Evolutionary conservation across 2,329 filamentous ascomycete genomes (phyloP), one percentile per base, ranked within the genome.

Genomic region (Hypoxylon sp.): DNA sequence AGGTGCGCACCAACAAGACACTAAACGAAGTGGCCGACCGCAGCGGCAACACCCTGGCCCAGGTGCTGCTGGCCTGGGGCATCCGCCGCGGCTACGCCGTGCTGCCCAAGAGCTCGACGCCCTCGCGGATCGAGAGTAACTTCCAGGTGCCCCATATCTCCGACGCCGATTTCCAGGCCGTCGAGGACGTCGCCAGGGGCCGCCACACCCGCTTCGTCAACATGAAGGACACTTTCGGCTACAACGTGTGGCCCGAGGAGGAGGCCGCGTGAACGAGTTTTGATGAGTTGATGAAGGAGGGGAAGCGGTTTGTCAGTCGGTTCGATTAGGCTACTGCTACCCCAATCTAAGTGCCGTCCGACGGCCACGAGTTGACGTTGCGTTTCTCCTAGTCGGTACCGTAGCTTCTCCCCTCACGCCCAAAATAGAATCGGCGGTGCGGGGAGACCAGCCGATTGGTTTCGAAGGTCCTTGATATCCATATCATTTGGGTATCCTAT

Each of bases 221-320:
- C 80, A 92, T 92, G 90, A 92, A 91, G 83, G 89, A 91, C 68
- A 91, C 88, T 1, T 92, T 92, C 76, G 90, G 90, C 6, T 91
- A 90, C 74, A 82, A 92, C 70, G 85, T 92, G 51, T 89, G 87
- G 87, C 82, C 87, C 0, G 85, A 88, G 72, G 86, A 89, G 79
- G 59, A 62, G 19, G 64, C 59, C 46, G 59, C 64, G 24, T 67
- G 46, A 10, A 32, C 5, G 11, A 32, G 30, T 6, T 6, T 32
- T 6, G 30, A 62, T 13, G 20, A 17, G 41, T 19, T 49, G 24
- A n/a, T 13, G 41, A 51, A 39, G 46, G 50, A 54, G 57, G 39
- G 20, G 37, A 41, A 19, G 17, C 6, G 19, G 17, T 4, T 5
- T n/a, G 17, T 5, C 30, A 32, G 30, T 32, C 30, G 30, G 30